Base-by-base conservation (phyloP, 495 filamentous ascomycete genomes). In the Monascus purpureus region DNA sequence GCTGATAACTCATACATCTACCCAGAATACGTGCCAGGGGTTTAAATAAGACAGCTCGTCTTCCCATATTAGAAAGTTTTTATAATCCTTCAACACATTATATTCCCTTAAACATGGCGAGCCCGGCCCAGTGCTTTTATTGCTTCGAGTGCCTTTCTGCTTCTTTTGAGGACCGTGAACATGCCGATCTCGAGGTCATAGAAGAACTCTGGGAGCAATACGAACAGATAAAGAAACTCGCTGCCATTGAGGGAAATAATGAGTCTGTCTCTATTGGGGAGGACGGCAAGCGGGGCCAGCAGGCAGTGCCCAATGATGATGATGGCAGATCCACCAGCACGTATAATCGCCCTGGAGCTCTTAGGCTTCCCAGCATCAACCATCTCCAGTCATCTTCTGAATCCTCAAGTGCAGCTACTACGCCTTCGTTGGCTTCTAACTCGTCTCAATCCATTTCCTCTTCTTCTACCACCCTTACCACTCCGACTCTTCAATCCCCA, bases 101-200 rank as follows among this genome's bases (percentile, higher is more conserved):
- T 12, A 28, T 28, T 28, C 11, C 29, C 22, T 34, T 6, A 38
- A 26, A 11, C n/a, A 97, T 95, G 88, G 86, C 90, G 16, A 77
- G 75, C 25, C 50, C 68, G 29, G 75, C 75, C 25, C 87, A 95
- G 44, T 95, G 87, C 50, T 75, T 82, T 37, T 92, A 75, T 57
- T 93, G 84, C 60, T 95, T 96, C 67, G 87, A 97, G 55, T 60
- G 63, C 13, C 80, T 97, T 4, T 49, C 65, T 11, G 72, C 81
- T 14, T 70, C 61, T 37, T 72, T 81, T 29, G 67, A 80, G 45
- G 57, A 68, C 31, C 66, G 73, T 9, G 57, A 60, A 47, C 63
- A 61, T 28, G 67, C 66, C 39, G 63, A 55, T 31, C 71, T 95
- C 4, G 35, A 56, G 22, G 59, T 77, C 31, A 67, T 94, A 38